Base-by-base conservation (phyloP, 345 rosid genomes). In the Syzygium jambos region DNA sequence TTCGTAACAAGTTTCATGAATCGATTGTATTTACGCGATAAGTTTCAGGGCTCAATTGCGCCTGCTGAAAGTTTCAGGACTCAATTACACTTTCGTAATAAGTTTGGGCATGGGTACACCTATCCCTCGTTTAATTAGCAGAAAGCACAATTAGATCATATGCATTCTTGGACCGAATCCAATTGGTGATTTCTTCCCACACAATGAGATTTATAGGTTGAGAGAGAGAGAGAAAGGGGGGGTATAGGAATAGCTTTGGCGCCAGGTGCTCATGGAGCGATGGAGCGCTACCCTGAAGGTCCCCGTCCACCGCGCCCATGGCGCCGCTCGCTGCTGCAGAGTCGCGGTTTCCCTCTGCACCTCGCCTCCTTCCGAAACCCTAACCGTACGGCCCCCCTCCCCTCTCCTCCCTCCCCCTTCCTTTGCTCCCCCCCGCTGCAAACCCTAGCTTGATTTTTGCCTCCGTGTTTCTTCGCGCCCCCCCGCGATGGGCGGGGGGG, bases 291-390 rank as follows among this genome's bases (percentile, higher is more conserved):
- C 93, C 85, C 86, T 96, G 86, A 97, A 92, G 94, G 94, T 93
- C 90, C 96, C 95, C 2, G 65, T 94, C 87, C 57, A 88, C 87
- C 57, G 87, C 89, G 85, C 88, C 6, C 84, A 43, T 29, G 52
- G 87, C 87, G 51, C 15, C 34, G 85, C 84, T 53, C 84, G 54
- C 86, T 95, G 54, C 86, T 95, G 92, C 93, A 91, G 92, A 88
- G 95, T 97, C 57, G 97, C 95, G 16, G 95, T 93, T 7, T 94
- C 97, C 89, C 94, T 97, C 89, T 93, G 96, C 89, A 89, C 94
- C 87, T 93, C 95, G 23, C 41, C 93, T 53, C 22, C 89, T 84
- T 88, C 94, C 86, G 86, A 88, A 78, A 46, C 93, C 78, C 87
- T 93, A 51, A 30, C 85, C 19, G 98, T 94, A 87, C 89, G 92